Base-by-base conservation (phyloP, 208 protist species). In the Herpetomonas samuelpessoai region DNA sequence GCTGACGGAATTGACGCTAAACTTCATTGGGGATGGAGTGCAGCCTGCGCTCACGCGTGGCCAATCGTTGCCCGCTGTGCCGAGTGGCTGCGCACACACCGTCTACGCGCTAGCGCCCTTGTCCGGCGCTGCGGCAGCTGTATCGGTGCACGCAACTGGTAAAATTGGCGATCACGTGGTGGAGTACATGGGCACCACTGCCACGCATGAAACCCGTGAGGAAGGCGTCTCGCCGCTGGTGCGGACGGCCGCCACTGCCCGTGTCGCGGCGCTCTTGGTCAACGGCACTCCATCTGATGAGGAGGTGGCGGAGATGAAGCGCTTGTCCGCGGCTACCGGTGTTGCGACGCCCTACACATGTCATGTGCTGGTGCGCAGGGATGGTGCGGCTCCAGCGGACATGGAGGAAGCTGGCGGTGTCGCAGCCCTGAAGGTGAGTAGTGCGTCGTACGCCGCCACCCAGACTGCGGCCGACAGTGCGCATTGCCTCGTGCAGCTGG, bases 341-440 rank as follows among this genome's bases (percentile, higher is more conserved):
- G 30, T 89, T 28, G 74, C 77, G 16, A 77, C 74, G 7, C 86
- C 82, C 2, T 86, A 74, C 64, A 92, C 86, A 2, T 68, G 72
- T 19, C 76, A 89, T 52, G 41, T 72, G 28, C 72, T 76, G 58
- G 18, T 25, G 16, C 55, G 35, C 14, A 41, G 35, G 9, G 35
- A 14, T 14, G n/a, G n/a, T n/a, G n/a, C n/a, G n/a, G n/a, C n/a
- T n/a, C n/a, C n/a, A n/a, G n/a, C n/a, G n/a, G n/a, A n/a, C n/a
- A n/a, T n/a, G n/a, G n/a, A n/a, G n/a, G n/a, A n/a, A n/a, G n/a
- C n/a, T n/a, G n/a, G n/a, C n/a, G n/a, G n/a, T n/a, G n/a, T n/a
- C n/a, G n/a, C n/a, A n/a, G n/a, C n/a, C n/a, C n/a, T n/a, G n/a
- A n/a, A n/a, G n/a, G n/a, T n/a, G n/a, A n/a, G n/a, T n/a, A n/a